Evolutionary conservation across 1,139 yeast species (phyloP).

Genomic region (Blastobotrys ciferrii): DNA sequence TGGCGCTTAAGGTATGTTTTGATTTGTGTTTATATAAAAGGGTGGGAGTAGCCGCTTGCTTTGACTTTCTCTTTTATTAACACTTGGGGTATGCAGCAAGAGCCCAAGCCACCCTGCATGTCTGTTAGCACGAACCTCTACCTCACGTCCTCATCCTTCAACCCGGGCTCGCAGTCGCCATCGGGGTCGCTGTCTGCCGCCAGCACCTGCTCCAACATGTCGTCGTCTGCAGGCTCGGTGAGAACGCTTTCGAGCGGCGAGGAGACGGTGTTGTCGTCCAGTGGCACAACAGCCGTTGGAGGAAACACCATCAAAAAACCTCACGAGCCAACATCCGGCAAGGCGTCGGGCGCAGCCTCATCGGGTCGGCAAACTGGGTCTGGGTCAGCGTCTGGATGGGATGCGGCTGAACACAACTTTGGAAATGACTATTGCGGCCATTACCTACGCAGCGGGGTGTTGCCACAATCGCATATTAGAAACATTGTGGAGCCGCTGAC

Average conservation of each 20-base stretch:
- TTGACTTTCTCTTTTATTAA: background rate
- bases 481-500: slow-evolving; percentile 64
- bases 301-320: background rate
- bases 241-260: background rate
- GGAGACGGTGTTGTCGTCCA: background rate
- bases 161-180: background rate
- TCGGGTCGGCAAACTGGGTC: background rate
- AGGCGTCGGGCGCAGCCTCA: slow-evolving; percentile 1
- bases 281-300: background rate
- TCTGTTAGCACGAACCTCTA: background rate
- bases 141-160: background rate
- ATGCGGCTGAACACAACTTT: slow-evolving; percentile 32
- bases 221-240: background rate
- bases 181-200: slow-evolving; percentile 1
- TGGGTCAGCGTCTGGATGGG: background rate
- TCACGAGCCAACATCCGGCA: no score
- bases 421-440: slow-evolving; percentile 71
- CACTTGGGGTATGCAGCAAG: background rate
- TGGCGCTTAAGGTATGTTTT: background rate
- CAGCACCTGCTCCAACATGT: background rate
- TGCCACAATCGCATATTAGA: slow-evolving; percentile 63
- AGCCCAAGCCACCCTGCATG: background rate
- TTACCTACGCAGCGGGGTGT: slow-evolving; percentile 57
- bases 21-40: background rate
- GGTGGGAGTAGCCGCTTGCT: background rate